Percentiles rank a stretch among this genome's conserved stretches.
Evolutionary conservation across 805 yeast species (phyloP).

Genomic region (Allodekkera sacchari): DNA sequence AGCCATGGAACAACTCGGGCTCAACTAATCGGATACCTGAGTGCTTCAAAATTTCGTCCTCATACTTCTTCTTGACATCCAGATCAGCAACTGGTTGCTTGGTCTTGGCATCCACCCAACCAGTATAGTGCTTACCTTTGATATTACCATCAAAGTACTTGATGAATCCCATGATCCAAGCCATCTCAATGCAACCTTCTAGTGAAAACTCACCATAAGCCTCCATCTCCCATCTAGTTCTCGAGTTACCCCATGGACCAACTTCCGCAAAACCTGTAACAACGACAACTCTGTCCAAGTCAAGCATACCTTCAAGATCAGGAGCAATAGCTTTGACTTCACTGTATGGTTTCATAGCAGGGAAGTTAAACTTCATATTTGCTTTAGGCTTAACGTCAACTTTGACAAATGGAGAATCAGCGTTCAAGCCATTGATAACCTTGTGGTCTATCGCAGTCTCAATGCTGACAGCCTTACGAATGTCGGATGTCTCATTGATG

Average conservation of each 20-base stretch:
- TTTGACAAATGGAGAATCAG: constrained; percentile 77
- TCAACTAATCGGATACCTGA: constrained; percentile 95
- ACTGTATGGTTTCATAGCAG: constrained; percentile 68
- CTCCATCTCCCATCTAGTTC: constrained; percentile 99
- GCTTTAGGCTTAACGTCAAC: constrained; percentile 87
- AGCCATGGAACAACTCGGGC: constrained; percentile 89
- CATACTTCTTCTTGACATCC: constrained; percentile 89
- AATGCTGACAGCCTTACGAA: constrained; percentile 90
- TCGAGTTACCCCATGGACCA: constrained; percentile 98
- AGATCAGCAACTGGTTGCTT: constrained; percentile 89
- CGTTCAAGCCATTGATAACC: constrained; percentile 78
- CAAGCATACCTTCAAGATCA: constrained; percentile 82
- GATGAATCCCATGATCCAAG: constrained; percentile 98
- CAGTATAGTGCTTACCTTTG: constrained; percentile 86
- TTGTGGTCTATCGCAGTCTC: constrained; percentile 86
- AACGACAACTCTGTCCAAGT: constrained; percentile 85
- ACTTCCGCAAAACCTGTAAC: constrained; percentile 98
- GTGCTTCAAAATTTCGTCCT: constrained; percentile 79
- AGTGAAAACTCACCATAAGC: constrained; percentile 88
- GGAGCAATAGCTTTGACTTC: constrained; percentile 63
- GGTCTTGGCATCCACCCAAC: constrained; percentile 97
- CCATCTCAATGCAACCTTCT: constrained; percentile 98
- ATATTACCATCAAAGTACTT: constrained; percentile 88
- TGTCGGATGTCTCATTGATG: constrained; percentile 73
- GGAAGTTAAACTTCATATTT: constrained; percentile 91